Conservation (phyloP, 2,329 filamentous ascomycete genomes). For the Domatiomyces globalis region DNA sequence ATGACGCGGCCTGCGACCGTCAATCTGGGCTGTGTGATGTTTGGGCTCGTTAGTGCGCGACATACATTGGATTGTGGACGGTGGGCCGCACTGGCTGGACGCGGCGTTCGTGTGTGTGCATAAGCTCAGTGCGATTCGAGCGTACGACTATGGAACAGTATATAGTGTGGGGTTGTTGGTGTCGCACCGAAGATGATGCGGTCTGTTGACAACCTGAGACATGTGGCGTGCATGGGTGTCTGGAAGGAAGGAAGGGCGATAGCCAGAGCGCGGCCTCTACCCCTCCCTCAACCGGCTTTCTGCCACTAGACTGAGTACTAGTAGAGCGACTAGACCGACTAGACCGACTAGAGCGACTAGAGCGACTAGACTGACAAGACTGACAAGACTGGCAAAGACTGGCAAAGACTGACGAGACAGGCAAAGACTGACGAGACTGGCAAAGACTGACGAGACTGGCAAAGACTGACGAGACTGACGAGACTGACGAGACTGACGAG, state of each 20-base stretch:
- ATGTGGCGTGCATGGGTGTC: not conserved
- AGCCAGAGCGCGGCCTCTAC: not conserved
- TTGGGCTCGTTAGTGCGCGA: too few relatives aligned
- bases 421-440: too few relatives aligned
- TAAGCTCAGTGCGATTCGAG: not conserved
- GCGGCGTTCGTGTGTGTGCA: too few relatives aligned
- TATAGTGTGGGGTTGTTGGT: not conserved
- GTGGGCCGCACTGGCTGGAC: too few relatives aligned
- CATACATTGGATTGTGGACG: too few relatives aligned
- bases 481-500: not conserved
- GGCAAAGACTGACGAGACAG: too few relatives aligned
- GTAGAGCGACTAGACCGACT: not conserved
- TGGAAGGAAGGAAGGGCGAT: too few relatives aligned
- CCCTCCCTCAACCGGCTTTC: too few relatives aligned
- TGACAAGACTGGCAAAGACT: too few relatives aligned
- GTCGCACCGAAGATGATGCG: not conserved
- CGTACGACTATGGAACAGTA: not conserved
- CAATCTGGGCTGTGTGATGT: too few relatives aligned
- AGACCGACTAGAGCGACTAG: not conserved
- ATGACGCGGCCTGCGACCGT: not conserved
- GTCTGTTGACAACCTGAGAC: not conserved
- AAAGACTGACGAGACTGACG: too few relatives aligned
- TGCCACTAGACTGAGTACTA: not conserved
- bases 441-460: not conserved
- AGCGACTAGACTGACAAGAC: too few relatives aligned